Conservation (phyloP, 2,329 filamentous ascomycete species). For the Fusarium incarnatum region DNA sequence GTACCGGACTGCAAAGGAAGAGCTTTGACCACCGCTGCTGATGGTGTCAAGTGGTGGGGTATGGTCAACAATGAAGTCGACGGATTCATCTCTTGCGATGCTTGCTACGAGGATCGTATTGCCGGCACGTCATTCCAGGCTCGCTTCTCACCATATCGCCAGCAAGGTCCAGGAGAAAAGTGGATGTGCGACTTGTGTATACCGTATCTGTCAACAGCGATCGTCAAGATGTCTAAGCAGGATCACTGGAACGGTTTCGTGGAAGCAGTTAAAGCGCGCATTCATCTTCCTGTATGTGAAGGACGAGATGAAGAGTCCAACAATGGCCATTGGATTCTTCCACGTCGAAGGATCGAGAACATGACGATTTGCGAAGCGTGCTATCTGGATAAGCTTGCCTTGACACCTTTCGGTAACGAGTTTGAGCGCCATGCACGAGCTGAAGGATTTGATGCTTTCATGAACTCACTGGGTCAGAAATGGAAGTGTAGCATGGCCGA, state of each 20-base stretch:
- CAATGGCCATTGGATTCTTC: slow-evolving; percentile 45
- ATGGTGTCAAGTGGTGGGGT: slow-evolving; percentile 50
- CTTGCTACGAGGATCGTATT: slow-evolving; percentile 53
- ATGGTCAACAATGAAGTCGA: slow-evolving; percentile 46
- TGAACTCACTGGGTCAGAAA: slow-evolving; percentile 35
- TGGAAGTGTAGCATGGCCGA: slow-evolving; percentile 46
- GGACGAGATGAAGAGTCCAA: slow-evolving; percentile 41
- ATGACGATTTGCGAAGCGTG: slow-evolving; percentile 52
- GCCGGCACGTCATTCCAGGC: slow-evolving; percentile 46
- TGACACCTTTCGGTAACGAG: slow-evolving; percentile 46
- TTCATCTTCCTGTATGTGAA: slow-evolving; percentile 47
- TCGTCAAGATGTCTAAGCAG: slow-evolving; percentile 30
- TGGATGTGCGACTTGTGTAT: slow-evolving; percentile 52
- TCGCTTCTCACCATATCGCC: slow-evolving; percentile 44
- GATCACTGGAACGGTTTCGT: slow-evolving; percentile 51
- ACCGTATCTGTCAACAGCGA: slow-evolving; percentile 40
- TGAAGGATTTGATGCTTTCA: slow-evolving; percentile 40
- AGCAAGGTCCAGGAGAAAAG: slow-evolving; percentile 44
- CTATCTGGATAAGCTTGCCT: slow-evolving; percentile 50
- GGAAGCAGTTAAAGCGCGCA: slow-evolving; percentile 33
- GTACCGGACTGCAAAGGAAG: slow-evolving; percentile 49
- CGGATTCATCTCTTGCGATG: slow-evolving; percentile 53
- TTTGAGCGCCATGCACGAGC: slow-evolving; percentile 42
- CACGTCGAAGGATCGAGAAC: slow-evolving; percentile 40
- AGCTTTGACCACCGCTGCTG: slow-evolving; percentile 29